These are phyloP conservation scores for Trichoderma atrobrunneum DNA, from an alignment of 2,329 filamentous ascomycete genomes.

Conservation along the genomic window DNA sequence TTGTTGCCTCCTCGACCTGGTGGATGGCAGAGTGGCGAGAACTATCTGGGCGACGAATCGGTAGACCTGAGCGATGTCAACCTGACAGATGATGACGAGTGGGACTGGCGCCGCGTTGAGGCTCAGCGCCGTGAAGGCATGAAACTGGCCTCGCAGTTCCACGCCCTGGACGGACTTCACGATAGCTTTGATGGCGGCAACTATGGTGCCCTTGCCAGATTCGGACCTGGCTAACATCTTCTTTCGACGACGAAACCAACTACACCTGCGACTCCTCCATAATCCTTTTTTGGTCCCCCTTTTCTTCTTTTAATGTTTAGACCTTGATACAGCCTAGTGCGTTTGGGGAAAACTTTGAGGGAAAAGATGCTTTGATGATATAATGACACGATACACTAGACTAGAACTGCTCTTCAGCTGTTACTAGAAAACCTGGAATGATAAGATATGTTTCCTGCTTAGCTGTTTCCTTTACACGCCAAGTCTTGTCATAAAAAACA, in stretches of 20 bases:
- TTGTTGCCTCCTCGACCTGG: slow-evolving; percentile 72
- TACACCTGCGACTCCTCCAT: not conserved
- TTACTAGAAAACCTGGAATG: slow-evolving; percentile 8
- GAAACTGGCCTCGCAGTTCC: slow-evolving; percentile 54
- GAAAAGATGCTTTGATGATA: slow-evolving; percentile 11
- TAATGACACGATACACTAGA: slow-evolving; percentile 18
- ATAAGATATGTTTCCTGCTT: not conserved
- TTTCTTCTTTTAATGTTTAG: slow-evolving; percentile 8
- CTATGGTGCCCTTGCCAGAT: slow-evolving; percentile 50
- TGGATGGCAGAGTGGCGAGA: slow-evolving; percentile 54
- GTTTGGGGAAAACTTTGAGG: not conserved
- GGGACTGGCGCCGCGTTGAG: slow-evolving; percentile 60
- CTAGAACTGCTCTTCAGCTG: slow-evolving; percentile 1
- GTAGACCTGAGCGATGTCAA: slow-evolving; percentile 38
- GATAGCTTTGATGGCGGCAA: slow-evolving; percentile 53
- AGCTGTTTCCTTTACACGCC: not conserved
- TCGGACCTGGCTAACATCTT: slow-evolving; percentile 39
- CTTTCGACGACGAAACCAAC: not conserved
- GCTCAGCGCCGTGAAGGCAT: slow-evolving; percentile 54
- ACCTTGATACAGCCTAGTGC: slow-evolving; percentile 1
- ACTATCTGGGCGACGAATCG: slow-evolving; percentile 40
- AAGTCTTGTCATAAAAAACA: not conserved
- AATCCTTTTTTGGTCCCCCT: not conserved
- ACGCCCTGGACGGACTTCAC: slow-evolving; percentile 53
- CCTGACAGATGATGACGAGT: slow-evolving; percentile 38